Percentiles rank a stretch among this genome's conserved stretches.
Evolutionary conservation across 306 rosid species (phyloP).

Genomic region (Lagenaria siceraria): DNA sequence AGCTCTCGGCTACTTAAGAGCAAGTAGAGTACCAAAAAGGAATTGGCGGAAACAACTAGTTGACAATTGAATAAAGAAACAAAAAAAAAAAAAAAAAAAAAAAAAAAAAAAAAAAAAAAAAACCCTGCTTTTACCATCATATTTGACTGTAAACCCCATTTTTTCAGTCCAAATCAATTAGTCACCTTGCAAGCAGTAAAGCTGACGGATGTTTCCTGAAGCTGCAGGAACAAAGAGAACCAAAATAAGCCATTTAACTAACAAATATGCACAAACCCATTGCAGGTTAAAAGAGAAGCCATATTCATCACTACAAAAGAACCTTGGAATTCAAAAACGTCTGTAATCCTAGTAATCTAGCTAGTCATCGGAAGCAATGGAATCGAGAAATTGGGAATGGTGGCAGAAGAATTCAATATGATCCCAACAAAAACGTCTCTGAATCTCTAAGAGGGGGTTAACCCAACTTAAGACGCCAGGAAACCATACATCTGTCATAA

Average conservation of each 20-base stretch:
- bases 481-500: background rate
- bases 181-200: constrained; percentile 92
- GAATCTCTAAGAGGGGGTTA: background rate
- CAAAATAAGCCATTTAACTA: background rate
- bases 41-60: constrained; percentile 35
- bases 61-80: constrained; percentile 30
- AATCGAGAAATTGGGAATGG: background rate
- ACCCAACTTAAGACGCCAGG: background rate
- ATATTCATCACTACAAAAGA: background rate
- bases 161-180: constrained; percentile 20
- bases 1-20: constrained; percentile 1
- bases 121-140: constrained; percentile 28
- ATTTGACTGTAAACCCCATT: constrained; percentile 1
- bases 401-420: background rate
- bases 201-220: constrained; percentile 96
- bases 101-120: no score
- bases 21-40: constrained; percentile 13
- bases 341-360: background rate
- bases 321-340: background rate
- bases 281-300: background rate
- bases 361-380: background rate
- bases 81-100: background rate
- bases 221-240: constrained; percentile 33
- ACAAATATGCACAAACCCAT: background rate
- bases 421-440: background rate